Evolutionary conservation across 257 asterid genomes (phyloP).

Genomic region (Apocynum venetum): DNA sequence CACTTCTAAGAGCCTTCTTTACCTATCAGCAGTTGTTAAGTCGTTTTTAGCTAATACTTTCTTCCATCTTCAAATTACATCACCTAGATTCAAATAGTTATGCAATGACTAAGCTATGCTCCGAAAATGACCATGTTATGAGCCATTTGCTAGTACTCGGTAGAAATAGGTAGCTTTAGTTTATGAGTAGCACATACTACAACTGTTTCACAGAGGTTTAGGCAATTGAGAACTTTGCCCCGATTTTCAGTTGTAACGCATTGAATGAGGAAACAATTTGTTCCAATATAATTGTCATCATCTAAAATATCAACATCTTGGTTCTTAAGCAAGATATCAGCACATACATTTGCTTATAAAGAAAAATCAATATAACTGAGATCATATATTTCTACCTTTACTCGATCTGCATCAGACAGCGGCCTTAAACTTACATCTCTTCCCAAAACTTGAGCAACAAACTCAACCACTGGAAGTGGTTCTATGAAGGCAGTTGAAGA

Average conservation of each 20-base stretch:
- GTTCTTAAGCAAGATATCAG: neutral
- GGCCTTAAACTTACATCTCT: conserved; percentile 27
- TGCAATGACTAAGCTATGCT: neutral
- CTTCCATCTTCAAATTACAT: neutral
- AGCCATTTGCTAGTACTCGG: neutral
- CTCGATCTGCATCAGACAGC: conserved; percentile 35
- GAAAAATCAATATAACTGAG: neutral
- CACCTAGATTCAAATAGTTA: neutral
- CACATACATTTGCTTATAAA: neutral
- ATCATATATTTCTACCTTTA: conserved; percentile 22
- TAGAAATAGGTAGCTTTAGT: neutral
- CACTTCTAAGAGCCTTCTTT: conserved; percentile 58
- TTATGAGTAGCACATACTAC: neutral
- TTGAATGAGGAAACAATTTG: neutral
- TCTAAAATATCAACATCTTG: neutral
- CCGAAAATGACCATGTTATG: neutral
- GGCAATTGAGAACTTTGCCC: neutral
- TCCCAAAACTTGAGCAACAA: conserved; percentile 31
- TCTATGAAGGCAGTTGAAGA: conserved; percentile 29
- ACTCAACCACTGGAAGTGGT: conserved; percentile 32
- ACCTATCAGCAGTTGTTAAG: conserved; percentile 23
- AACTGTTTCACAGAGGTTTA: neutral
- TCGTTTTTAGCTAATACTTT: neutral
- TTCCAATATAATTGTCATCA: neutral
- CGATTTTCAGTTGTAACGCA: neutral